Conservation (phyloP, 2,329 filamentous ascomycete species). For the Cytospora chrysosperma region DNA sequence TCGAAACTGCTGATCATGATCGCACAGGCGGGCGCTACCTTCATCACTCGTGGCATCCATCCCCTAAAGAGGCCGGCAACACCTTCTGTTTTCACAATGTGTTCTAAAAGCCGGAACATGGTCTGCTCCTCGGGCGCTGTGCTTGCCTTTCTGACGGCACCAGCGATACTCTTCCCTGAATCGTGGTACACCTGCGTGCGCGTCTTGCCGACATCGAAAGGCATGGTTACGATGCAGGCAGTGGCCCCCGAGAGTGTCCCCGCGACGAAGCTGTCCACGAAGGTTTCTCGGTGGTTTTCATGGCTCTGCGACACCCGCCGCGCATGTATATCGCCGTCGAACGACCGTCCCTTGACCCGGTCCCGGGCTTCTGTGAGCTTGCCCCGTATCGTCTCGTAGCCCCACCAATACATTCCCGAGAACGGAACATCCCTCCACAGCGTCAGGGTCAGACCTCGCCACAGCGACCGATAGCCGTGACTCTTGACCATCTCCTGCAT, state of each 20-base stretch:
- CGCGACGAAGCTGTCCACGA: constrained; percentile 85
- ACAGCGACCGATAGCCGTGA: constrained; percentile 78
- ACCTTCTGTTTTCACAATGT: constrained; percentile 88
- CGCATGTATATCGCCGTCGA: constrained; percentile 40
- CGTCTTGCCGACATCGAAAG: constrained; percentile 97
- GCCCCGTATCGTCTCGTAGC: constrained; percentile 82
- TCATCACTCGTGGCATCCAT: constrained; percentile 87
- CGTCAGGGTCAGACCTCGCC: constrained; percentile 86
- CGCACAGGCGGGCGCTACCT: constrained; percentile 93
- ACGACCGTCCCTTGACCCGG: constrained; percentile 44
- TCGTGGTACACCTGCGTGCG: constrained; percentile 82
- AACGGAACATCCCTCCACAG: constrained; percentile 98
- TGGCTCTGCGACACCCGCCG: constrained; percentile 59
- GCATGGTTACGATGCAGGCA: constrained; percentile 85
- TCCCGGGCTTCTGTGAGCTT: constrained; percentile 68
- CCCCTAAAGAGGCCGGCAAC: constrained; percentile 79
- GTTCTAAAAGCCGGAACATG: constrained; percentile 82
- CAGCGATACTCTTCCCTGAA: constrained; percentile 34
- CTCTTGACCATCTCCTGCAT: constrained; percentile 75
- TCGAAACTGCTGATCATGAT: constrained; percentile 99
- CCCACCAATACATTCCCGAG: constrained; percentile 97
- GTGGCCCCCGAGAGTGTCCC: constrained; percentile 81
- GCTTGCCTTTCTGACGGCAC: constrained; percentile 37
- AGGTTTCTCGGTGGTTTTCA: constrained; percentile 73
- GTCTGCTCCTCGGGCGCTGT: constrained; percentile 68